Conservation (phyloP, 1,284 basidiomycete genomes). For the Inonotus hispidus region DNA sequence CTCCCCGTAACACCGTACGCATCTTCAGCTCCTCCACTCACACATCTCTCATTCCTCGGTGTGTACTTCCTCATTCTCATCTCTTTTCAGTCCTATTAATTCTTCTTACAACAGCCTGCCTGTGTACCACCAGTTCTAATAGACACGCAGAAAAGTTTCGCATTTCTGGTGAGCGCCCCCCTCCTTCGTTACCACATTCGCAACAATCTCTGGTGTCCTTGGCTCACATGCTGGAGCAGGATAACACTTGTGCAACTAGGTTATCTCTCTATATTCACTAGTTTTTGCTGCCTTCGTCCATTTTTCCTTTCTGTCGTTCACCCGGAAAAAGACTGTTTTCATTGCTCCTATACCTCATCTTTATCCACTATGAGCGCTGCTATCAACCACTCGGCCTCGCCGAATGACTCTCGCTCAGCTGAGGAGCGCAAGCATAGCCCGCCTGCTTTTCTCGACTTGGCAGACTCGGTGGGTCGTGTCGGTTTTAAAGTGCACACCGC, state of each 20-base stretch:
- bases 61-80: constrained; percentile 19
- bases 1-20: not conserved
- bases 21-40: constrained; percentile 5
- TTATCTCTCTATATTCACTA: constrained; percentile 50
- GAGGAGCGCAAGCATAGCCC: constrained; percentile 78
- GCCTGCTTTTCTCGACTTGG: constrained; percentile 84
- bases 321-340: constrained; percentile 47
- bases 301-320: constrained; percentile 48
- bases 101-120: constrained; percentile 32
- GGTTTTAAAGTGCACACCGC: constrained; percentile 2
- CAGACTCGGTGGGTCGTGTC: constrained; percentile 65
- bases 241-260: constrained; percentile 65
- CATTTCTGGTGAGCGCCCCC: constrained; percentile 49
- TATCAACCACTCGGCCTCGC: constrained; percentile 61
- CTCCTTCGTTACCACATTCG: constrained; percentile 12
- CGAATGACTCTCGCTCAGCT: constrained; percentile 62
- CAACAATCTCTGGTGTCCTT: constrained; percentile 12
- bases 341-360: constrained; percentile 26
- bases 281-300: constrained; percentile 36
- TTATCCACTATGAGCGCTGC: constrained; percentile 56
- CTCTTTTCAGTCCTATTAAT: constrained; percentile 21
- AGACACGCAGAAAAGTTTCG: constrained; percentile 63
- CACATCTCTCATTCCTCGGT: constrained; percentile 8
- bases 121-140: constrained; percentile 72
- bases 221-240: constrained; percentile 31